Percentiles rank a stretch among this genome's conserved stretches.
Conservation (phyloP, 768 basidiomycete species). For the Panus rudis region DNA sequence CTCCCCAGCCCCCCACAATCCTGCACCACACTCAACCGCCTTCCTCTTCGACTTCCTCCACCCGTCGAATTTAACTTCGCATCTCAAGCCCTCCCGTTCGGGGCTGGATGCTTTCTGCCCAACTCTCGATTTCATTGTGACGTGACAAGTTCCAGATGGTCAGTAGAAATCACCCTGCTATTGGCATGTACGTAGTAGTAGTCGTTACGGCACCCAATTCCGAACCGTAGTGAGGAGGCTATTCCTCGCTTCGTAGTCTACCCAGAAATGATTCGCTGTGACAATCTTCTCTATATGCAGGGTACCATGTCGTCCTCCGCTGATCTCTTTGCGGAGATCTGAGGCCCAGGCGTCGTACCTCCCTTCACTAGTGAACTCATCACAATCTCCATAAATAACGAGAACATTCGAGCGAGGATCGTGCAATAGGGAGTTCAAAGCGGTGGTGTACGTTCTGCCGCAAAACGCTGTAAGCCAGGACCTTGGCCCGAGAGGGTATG, state of each 20-base stretch:
- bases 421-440: conserved; percentile 43
- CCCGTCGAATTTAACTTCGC: too few species aligned
- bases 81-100: too few species aligned
- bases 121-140: too few species aligned
- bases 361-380: conserved; percentile 58
- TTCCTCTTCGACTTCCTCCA: too few species aligned
- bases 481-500: conserved; percentile 69
- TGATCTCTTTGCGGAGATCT: conserved; percentile 24
- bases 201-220: too few species aligned
- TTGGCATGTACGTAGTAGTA: too few species aligned
- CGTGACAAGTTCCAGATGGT: too few species aligned
- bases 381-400: conserved; percentile 57
- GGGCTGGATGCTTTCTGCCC: too few species aligned
- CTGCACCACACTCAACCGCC: too few species aligned
- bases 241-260: conserved; percentile 18
- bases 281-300: conserved; percentile 32
- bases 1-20: too few species aligned
- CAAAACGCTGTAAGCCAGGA: conserved; percentile 65
- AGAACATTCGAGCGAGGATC: conserved; percentile 46
- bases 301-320: conserved; percentile 17
- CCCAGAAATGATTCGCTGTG: conserved; percentile 66
- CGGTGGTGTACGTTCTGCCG: conserved; percentile 43
- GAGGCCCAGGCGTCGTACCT: conserved; percentile 53
- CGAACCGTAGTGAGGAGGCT: too few species aligned
- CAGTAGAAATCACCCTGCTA: too few species aligned